These are phyloP conservation scores for Lichtheimia hyalospora DNA, from an alignment of 371 early-diverging fungal species.

Conservation along the genomic window DNA sequence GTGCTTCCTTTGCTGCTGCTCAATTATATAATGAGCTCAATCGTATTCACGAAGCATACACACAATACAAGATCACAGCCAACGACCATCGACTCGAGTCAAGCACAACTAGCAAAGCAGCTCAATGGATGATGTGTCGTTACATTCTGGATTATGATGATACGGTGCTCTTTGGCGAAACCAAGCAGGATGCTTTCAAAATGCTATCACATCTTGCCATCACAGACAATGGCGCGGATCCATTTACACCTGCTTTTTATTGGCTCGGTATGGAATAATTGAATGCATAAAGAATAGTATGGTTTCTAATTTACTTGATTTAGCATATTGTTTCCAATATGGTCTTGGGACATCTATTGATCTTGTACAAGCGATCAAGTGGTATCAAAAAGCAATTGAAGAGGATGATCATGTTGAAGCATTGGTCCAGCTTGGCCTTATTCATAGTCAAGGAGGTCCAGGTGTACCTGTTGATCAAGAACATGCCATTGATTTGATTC, in stretches of 20 bases:
- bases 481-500: constrained; percentile 20
- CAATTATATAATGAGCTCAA: constrained; percentile 39
- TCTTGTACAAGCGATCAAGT: constrained; percentile 16
- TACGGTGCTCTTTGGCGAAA: background rate
- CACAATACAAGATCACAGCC: constrained; percentile 32
- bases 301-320: background rate
- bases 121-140: constrained; percentile 41
- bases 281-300: background rate
- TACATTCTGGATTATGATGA: constrained; percentile 26
- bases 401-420: constrained; percentile 27
- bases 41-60: constrained; percentile 36
- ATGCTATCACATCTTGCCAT: constrained; percentile 25
- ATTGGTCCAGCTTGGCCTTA: constrained; percentile 25
- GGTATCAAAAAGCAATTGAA: constrained; percentile 28
- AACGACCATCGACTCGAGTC: constrained; percentile 27
- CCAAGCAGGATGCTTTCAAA: constrained; percentile 29
- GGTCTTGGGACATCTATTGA: constrained; percentile 29
- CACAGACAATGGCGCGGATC: constrained; percentile 11
- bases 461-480: constrained; percentile 9
- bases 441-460: constrained; percentile 21
- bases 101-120: constrained; percentile 21
- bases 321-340: constrained; percentile 28
- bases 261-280: constrained; percentile 35
- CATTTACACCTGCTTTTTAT: constrained; percentile 31
- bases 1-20: constrained; percentile 47